phyloP scores from a whole-genome alignment of 331 rosid genomes.

The Pyracantha coccinea region DNA sequence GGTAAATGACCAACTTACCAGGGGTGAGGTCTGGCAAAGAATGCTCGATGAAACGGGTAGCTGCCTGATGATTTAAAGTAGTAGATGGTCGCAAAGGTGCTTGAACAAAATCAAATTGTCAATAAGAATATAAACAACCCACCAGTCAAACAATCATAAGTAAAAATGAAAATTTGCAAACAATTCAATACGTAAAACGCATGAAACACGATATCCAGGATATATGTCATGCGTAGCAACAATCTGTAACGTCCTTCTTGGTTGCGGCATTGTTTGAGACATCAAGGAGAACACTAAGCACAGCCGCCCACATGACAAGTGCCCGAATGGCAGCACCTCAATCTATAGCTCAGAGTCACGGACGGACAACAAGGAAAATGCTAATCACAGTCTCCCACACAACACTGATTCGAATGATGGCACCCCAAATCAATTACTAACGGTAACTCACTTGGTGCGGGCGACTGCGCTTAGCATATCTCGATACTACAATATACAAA shows the following conservation, averaged over 20 bases:
- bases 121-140: constrained; percentile 3
- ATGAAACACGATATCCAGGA: background rate
- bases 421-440: background rate
- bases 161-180: background rate
- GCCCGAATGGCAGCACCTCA: background rate
- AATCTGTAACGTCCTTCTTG: background rate
- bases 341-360: background rate
- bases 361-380: background rate
- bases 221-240: background rate
- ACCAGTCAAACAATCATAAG: background rate
- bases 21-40: constrained; percentile 80
- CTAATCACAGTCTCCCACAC: background rate
- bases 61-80: constrained; percentile 73
- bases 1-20: constrained; percentile 38
- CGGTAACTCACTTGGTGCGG: background rate
- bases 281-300: background rate
- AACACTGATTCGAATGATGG: background rate
- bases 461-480: background rate
- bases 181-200: background rate
- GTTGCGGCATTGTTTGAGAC: background rate
- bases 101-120: constrained; percentile 35
- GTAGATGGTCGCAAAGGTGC: constrained; percentile 89
- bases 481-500: background rate
- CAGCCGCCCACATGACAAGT: background rate
- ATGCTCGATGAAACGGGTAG: constrained; percentile 80